Base-by-base conservation (phyloP, 805 yeast genomes). In the Yarrowia hollandica region DNA sequence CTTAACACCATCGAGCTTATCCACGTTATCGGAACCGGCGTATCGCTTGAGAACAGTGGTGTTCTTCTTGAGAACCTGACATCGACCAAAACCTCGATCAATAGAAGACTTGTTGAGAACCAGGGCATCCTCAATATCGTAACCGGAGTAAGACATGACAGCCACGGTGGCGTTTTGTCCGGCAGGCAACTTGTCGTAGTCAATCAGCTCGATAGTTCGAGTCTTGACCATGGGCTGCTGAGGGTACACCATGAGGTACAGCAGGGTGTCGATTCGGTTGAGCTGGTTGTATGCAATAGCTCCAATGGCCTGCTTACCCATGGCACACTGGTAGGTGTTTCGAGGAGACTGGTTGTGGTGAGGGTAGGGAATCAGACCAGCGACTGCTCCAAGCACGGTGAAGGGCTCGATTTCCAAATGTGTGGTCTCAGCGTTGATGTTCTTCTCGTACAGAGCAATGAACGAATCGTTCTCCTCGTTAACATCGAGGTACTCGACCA, bases 301-400 rank as follows among this genome's bases (percentile, higher is more conserved):
- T 66, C 99, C 99, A 73, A 94, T 92, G n/a, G 99, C 99, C 76
- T 94, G 99, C 75, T 90, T 90, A 83, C 96, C 96, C 96, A 88
- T 88, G 70, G 96, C 96, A 79, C 95, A 88, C 74, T 88, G 96
- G 74, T 88, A 88, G 4, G 96, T 88, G 73, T 88, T 88, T 78
- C 96, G 83, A 41, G 96, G 96, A 4, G 95, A 87, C 74, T 88
- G 96, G 74, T 88, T 88, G 71, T 88, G 96, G 69, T 88, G 96
- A 44, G 96, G 96, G 68, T 89, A 88, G 16, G 96, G 96, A 77
- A 88, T 88, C 66, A 88, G 78, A 23, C 96, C 96, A 0, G 96
- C 96, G 59, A 89, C 96, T 0, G 96, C 96, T 60, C 96, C 97
- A 28, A 90, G 75, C 3, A 90, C 86, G 0, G 96, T 90, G 75